Evolutionary conservation across 2,329 filamentous ascomycete species (phyloP), one percentile per base, ranked within the genome.

Genomic region (Fusarium agapanthi): DNA sequence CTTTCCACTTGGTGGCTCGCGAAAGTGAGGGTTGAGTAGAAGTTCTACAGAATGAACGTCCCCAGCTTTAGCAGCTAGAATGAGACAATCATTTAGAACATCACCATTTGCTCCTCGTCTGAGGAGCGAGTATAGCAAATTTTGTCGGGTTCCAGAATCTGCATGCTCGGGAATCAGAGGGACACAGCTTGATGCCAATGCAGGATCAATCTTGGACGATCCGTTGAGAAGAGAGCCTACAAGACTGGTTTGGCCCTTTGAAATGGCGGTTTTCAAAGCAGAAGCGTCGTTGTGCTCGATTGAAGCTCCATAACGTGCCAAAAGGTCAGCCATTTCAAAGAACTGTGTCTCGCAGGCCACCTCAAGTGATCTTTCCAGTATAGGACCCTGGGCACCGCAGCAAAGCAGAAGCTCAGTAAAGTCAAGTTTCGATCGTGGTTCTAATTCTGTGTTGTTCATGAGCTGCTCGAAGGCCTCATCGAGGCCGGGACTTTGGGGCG

Each of bases 381-480:
- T 80, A 20, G 88, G 84, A 4, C 89, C 89, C 18, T 83, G 81
- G 3, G 88, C 88, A 0, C 89, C 89, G 3, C 87, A 88, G 59
- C 88, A 90, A 4, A 91, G 81, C 4, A 91, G 76, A 6, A 89
- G 80, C 75, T 91, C 88, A 0, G 86, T 82, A 68, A 91, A 80
- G 6, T 83, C 83, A 45, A 88, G 79, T 73, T 87, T 89, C 37
- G 86, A 84, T 35, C 84, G 83, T 0, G 86, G 84, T 11, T 82
- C 83, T 24, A 88, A 81, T 5, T 84, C 83, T 5, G 83, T 76
- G 54, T 86, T 84, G 4, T 82, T 77, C 65, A 87, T 83, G 4
- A 90, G 79, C 10, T 83, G 76, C 5, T 81, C 80, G 44, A 91
- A 88, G 16, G 87, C 86, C 30, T 86, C 83, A 60, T 87, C 84